Conservation (phyloP, 805 yeast species). For the Ogataea salicorniae region DNA sequence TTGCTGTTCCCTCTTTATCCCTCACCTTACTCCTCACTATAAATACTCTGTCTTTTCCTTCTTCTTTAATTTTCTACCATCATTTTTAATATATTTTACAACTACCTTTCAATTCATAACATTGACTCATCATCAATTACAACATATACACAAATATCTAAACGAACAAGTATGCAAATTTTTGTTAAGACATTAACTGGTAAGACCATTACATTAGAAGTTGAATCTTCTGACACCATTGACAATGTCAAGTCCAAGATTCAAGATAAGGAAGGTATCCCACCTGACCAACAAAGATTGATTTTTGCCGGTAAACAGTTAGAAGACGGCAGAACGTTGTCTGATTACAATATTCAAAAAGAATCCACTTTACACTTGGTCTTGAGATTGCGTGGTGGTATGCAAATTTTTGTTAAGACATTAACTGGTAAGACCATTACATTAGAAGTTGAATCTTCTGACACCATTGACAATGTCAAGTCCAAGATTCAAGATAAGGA, state of each 20-base stretch:
- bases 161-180: slow-evolving; percentile 66
- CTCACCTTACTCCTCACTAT: too few relatives aligned
- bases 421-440: slow-evolving; percentile 91
- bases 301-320: slow-evolving; percentile 41
- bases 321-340: slow-evolving; percentile 79
- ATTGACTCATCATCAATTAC: neutral
- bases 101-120: too few relatives aligned
- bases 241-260: slow-evolving; percentile 40
- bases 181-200: slow-evolving; percentile 89
- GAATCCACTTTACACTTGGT: slow-evolving; percentile 36
- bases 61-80: too few relatives aligned
- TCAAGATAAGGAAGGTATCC: slow-evolving; percentile 40
- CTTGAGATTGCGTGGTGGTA: slow-evolving; percentile 40
- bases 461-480: slow-evolving; percentile 40
- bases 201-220: slow-evolving; percentile 86
- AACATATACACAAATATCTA: neutral
- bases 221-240: slow-evolving; percentile 40
- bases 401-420: slow-evolving; percentile 76
- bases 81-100: too few relatives aligned
- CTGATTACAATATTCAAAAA: slow-evolving; percentile 60
- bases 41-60: too few relatives aligned
- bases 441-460: slow-evolving; percentile 70
- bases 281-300: slow-evolving; percentile 39
- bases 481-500: slow-evolving; percentile 39
- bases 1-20: too few relatives aligned